Conservation (phyloP, 371 early-diverging fungal species). For the Batkoa obscura region DNA sequence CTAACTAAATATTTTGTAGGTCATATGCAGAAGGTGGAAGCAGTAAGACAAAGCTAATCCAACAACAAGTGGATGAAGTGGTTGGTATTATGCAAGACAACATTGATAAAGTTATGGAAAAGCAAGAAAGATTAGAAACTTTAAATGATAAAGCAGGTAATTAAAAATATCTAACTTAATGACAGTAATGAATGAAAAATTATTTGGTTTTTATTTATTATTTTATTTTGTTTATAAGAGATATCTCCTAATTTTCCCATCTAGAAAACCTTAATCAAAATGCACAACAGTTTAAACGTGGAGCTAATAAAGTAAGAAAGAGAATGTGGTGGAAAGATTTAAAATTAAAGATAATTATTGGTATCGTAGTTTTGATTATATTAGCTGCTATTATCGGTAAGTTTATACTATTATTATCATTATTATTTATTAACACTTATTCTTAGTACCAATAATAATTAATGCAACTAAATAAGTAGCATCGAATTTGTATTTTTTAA, state of each 20-base stretch:
- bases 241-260: background rate
- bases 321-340: constrained; percentile 91
- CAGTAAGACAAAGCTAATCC: constrained; percentile 37
- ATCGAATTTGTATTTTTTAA: too few relatives aligned
- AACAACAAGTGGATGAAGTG: constrained; percentile 79
- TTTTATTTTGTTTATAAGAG: background rate
- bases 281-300: constrained; percentile 59
- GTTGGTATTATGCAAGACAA: constrained; percentile 93
- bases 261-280: constrained; percentile 62
- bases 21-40: too few relatives aligned
- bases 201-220: background rate
- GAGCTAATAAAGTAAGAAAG: constrained; percentile 60
- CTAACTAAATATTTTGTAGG: too few relatives aligned
- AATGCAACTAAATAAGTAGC: too few relatives aligned
- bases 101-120: constrained; percentile 73
- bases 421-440: too few relatives aligned
- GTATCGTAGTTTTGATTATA: constrained; percentile 43
- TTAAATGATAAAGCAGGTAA: constrained; percentile 65
- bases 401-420: background rate
- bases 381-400: constrained; percentile 61
- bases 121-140: constrained; percentile 72
- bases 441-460: too few relatives aligned
- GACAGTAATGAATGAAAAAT: too few relatives aligned
- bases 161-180: background rate
- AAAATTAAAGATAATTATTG: constrained; percentile 80